Percentiles rank a stretch among this genome's conserved stretches.
Evolutionary conservation across 73 alveolate genomes (phyloP).

Genomic region (Urostyla sp.): DNA sequence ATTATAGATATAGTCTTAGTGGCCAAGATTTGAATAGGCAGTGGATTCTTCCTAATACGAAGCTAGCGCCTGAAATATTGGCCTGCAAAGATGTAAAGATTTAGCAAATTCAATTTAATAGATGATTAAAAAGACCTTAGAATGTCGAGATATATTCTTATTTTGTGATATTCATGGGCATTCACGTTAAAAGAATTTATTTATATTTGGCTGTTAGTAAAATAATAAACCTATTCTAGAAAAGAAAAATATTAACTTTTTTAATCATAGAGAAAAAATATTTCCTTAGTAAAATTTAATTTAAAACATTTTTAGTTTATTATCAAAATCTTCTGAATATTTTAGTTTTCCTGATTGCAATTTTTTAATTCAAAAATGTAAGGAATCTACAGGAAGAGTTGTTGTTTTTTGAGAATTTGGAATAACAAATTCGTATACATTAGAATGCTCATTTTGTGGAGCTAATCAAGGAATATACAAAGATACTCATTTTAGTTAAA

Average conservation of each 20-base stretch:
- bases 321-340: not conserved
- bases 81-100: conserved; percentile 65
- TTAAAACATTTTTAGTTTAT: too few species aligned
- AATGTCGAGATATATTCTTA: conserved; percentile 73
- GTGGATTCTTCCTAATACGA: conserved; percentile 81
- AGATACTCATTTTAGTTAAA: conserved; percentile 50
- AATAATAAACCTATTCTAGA: conserved; percentile 17
- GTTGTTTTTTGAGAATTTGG: conserved; percentile 54
- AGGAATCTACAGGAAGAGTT: conserved; percentile 55
- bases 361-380: conserved; percentile 28
- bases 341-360: conserved; percentile 56
- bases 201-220: conserved; percentile 77
- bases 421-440: conserved; percentile 34
- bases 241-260: too few species aligned
- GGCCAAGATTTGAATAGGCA: conserved; percentile 86
- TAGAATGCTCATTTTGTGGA: conserved; percentile 65
- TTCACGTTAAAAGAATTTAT: conserved; percentile 81
- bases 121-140: conserved; percentile 73
- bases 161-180: conserved; percentile 87
- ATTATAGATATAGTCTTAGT: conserved; percentile 79
- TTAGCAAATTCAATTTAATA: conserved; percentile 40
- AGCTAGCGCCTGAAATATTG: conserved; percentile 80
- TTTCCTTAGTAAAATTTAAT: too few species aligned
- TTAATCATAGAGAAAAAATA: conserved; percentile 41
- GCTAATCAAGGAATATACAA: conserved; percentile 34